Evolutionary conservation across 768 basidiomycete genomes (phyloP).

Genomic region (Hericium erinaceus): DNA sequence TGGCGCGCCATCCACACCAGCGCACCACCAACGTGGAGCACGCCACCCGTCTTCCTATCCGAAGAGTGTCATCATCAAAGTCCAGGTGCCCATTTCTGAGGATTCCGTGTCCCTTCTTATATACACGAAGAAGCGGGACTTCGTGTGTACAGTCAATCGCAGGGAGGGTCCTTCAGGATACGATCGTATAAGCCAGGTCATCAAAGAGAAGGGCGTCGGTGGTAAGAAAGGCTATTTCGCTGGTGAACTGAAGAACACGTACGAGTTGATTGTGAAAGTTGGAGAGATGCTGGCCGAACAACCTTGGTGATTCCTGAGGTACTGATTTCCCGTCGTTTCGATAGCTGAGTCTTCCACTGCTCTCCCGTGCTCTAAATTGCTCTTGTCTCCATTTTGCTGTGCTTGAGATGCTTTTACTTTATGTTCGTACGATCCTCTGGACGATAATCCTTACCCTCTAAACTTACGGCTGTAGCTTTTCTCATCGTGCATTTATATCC

Average conservation of each 20-base stretch:
- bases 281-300: conserved; percentile 48
- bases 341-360: no score
- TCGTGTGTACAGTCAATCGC: conserved; percentile 34
- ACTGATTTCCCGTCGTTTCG: no score
- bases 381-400: no score
- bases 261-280: conserved; percentile 41
- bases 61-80: conserved; percentile 43
- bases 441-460: no score
- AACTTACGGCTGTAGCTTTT: no score
- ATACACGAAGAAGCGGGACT: conserved; percentile 46
- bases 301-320: conserved; percentile 30
- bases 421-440: no score
- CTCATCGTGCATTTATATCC: no score
- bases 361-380: no score
- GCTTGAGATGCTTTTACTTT: no score
- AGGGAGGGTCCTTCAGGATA: conserved; percentile 28
- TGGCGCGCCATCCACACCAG: conserved; percentile 7
- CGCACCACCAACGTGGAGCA: conserved; percentile 12
- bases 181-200: conserved; percentile 28
- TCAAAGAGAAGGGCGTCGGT: conserved; percentile 32
- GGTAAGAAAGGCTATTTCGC: conserved; percentile 46
- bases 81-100: conserved; percentile 33
- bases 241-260: conserved; percentile 37
- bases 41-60: conserved; percentile 10
- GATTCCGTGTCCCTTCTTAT: conserved; percentile 23